Evolutionary conservation across 164 flowering plant species (phyloP), one percentile per base, ranked within the genome.

Genomic region (Brasenia schreberi): DNA sequence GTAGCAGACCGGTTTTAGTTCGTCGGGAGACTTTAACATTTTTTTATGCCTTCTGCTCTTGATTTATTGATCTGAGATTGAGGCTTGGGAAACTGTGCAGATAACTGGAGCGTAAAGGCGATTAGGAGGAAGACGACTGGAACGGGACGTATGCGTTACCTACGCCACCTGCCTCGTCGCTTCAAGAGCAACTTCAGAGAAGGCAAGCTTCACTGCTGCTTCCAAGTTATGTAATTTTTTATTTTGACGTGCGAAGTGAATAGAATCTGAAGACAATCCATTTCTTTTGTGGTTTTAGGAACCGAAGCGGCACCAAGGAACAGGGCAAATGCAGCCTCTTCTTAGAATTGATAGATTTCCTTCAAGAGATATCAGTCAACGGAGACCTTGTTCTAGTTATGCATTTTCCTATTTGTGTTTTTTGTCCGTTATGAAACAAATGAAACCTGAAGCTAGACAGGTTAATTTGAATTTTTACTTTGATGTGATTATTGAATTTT

Each of bases 31-130:
- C 56, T 9, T 14, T 9, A 49, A 18, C 16, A 9, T n/a, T 66
- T 5, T 16, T 2, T 62, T 59, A 0, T 18, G 59, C 27, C 11
- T 10, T 17, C 66, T 11, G 6, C 68, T 44, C 65, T 58, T 43
- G 56, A n/a, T 19, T 62, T 68, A 7, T 71, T 33, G 12, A 19
- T n/a, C 44, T 12, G 18, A 33, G 63, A 5, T 66, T 65, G 59
- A 49, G 49, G 43, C 9, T 64, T 45, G 61, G 7, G 12, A n/a
- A 11, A 7, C 23, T 61, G 17, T 43, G 33, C 45, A 85, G 90
- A 83, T 66, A 83, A 85, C 76, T 85, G 90, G 87, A 83, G 86
- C 70, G 83, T 74, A 76, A 85, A 84, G 79, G 87, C 87, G 0
- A 81, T 85, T 33, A 66, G 87, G 53, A 73, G 87, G 70, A 85